Conservation (phyloP, 2,329 filamentous ascomycete genomes). For the Colletotrichum euphorbiae region DNA sequence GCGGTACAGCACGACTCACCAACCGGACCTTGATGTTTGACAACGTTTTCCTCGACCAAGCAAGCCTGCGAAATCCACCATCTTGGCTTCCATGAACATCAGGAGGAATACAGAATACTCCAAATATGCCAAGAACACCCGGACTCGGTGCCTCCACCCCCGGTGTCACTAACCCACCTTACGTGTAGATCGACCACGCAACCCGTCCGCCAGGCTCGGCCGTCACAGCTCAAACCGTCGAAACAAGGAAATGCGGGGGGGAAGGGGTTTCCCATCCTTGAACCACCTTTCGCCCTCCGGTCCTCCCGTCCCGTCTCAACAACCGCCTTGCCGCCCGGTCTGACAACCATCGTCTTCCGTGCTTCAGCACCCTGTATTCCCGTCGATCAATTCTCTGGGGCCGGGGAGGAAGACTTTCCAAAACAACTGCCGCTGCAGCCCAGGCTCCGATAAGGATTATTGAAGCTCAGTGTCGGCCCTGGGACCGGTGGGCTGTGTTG, state of each 20-base stretch:
- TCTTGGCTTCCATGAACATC: conserved; percentile 20
- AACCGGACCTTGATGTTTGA: conserved; percentile 5
- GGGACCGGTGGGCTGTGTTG: not conserved
- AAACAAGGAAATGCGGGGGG: conserved; percentile 27
- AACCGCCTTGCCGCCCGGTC: not conserved
- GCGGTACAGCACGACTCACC: not conserved
- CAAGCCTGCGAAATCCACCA: not conserved
- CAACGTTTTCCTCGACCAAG: not conserved
- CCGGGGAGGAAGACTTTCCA: not conserved
- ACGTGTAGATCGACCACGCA: conserved; percentile 22
- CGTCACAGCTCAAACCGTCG: conserved; percentile 21
- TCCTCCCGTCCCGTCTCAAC: not conserved
- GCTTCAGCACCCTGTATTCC: conserved; percentile 7
- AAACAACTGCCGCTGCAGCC: conserved; percentile 27
- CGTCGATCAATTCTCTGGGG: not conserved
- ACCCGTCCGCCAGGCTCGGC: conserved; percentile 11
- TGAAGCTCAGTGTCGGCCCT: conserved; percentile 22
- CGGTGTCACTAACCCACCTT: conserved; percentile 20
- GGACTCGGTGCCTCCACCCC: not conserved
- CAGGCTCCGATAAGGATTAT: conserved; percentile 10
- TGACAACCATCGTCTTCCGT: conserved; percentile 1
- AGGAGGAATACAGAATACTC: not conserved
- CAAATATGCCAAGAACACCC: conserved; percentile 2
- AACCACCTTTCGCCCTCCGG: not conserved
- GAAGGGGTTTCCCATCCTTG: not conserved